phyloP scores from a whole-genome alignment of 257 asterid species.

The Misopates orontium region DNA sequence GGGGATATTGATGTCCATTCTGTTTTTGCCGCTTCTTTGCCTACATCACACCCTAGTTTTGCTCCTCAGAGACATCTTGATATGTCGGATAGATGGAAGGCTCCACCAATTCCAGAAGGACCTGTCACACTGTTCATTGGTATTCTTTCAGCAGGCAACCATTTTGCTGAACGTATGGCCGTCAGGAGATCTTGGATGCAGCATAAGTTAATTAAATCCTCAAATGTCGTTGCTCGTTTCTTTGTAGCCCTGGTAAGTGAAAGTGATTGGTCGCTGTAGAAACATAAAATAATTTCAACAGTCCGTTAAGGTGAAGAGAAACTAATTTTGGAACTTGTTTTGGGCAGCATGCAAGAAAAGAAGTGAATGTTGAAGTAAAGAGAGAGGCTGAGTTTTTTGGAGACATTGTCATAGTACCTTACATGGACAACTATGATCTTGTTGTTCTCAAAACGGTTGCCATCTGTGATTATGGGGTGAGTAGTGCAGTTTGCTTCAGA shows the following conservation, averaged over 20 bases:
- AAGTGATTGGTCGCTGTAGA: slow-evolving; percentile 13
- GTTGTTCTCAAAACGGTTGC: slow-evolving; percentile 94
- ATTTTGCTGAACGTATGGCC: slow-evolving; percentile 97
- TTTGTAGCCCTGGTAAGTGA: slow-evolving; percentile 85
- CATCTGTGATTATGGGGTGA: slow-evolving; percentile 91
- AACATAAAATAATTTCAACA: neutral
- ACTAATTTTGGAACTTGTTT: slow-evolving; percentile 26
- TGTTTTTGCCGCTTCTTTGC: slow-evolving; percentile 85
- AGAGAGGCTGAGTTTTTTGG: slow-evolving; percentile 95
- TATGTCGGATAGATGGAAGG: slow-evolving; percentile 77
- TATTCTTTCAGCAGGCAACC: slow-evolving; percentile 93
- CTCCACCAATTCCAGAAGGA: slow-evolving; percentile 61
- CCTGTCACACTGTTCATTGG: slow-evolving; percentile 84
- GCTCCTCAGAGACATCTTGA: slow-evolving; percentile 92
- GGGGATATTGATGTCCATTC: slow-evolving; percentile 81
- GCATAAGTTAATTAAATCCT: slow-evolving; percentile 62
- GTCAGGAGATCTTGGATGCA: slow-evolving; percentile 97
- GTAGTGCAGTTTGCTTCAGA: slow-evolving; percentile 28
- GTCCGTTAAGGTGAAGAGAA: slow-evolving; percentile 8
- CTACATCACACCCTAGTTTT: slow-evolving; percentile 85
- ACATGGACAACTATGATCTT: slow-evolving; percentile 90
- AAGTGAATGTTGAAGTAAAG: slow-evolving; percentile 68
- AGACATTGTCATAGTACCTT: slow-evolving; percentile 88
- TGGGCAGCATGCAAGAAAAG: slow-evolving; percentile 76
- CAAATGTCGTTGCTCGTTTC: slow-evolving; percentile 84